These are phyloP conservation scores for Penicillium flavigenum DNA, from an alignment of 495 filamentous ascomycete genomes.

Conservation along the genomic window DNA sequence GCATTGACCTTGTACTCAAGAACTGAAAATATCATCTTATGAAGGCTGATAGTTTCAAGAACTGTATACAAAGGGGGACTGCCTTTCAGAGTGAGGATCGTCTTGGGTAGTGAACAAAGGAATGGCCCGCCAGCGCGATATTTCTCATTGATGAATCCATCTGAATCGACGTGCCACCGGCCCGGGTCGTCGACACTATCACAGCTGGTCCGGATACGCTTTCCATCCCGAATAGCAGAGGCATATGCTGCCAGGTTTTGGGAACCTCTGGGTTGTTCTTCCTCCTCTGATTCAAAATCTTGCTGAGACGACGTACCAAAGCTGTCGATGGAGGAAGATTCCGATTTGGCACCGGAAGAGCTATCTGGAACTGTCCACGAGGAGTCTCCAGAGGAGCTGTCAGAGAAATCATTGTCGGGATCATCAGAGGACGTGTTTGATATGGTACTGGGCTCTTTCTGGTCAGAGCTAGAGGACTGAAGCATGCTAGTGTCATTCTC, in stretches of 20 bases:
- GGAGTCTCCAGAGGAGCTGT: too few species aligned
- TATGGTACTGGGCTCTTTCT: too few species aligned
- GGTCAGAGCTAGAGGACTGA: too few species aligned
- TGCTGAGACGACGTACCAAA: not conserved
- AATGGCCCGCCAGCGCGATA: not conserved
- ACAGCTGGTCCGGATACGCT: not conserved
- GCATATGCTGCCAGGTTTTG: not conserved
- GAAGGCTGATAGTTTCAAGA: not conserved
- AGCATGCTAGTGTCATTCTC: not conserved
- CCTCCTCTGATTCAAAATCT: not conserved
- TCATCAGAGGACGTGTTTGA: too few species aligned
- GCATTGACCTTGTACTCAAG: not conserved
- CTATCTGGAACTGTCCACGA: too few species aligned
- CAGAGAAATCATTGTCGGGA: too few species aligned
- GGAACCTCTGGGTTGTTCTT: not conserved
- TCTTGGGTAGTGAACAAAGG: not conserved
- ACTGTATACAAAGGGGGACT: not conserved
- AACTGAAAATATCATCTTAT: not conserved
- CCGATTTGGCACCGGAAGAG: too few species aligned
- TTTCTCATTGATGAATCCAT: constrained; percentile 1
- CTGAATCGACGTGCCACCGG: not conserved
- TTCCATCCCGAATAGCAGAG: not conserved
- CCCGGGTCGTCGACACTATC: not conserved
- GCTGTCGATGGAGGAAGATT: too few species aligned
- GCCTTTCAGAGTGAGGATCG: not conserved